Evolutionary conservation across 2,329 filamentous ascomycete species (phyloP).

Genomic region (Dactylellina sp.): DNA sequence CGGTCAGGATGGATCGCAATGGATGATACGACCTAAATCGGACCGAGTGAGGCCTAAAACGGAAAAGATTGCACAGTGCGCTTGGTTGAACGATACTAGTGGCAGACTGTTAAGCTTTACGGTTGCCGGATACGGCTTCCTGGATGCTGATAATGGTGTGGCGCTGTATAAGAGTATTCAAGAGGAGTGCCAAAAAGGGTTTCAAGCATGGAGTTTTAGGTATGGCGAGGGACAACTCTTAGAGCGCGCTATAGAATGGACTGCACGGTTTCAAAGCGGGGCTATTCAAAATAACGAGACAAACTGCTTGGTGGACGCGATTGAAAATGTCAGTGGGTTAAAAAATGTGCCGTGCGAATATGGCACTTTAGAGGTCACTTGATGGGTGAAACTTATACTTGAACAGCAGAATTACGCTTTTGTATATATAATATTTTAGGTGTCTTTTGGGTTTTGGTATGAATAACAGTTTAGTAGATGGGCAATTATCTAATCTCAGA

Average conservation of each 20-base stretch:
- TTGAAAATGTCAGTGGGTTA: slow-evolving; percentile 34
- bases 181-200: slow-evolving; percentile 12
- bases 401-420: too few relatives aligned
- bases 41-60: slow-evolving; percentile 11
- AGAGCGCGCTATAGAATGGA: slow-evolving; percentile 23
- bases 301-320: slow-evolving; percentile 10
- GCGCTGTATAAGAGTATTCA: slow-evolving; percentile 25
- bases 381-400: neutral
- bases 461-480: too few relatives aligned
- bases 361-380: neutral
- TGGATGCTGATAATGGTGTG: slow-evolving; percentile 37
- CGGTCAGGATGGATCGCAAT: slow-evolving; percentile 17
- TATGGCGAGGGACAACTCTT: neutral
- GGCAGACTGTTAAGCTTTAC: neutral
- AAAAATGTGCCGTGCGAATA: slow-evolving; percentile 5
- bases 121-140: slow-evolving; percentile 38
- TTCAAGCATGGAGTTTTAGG: slow-evolving; percentile 20
- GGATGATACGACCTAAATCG: slow-evolving; percentile 31
- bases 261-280: neutral
- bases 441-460: too few relatives aligned
- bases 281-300: neutral
- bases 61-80: slow-evolving; percentile 6
- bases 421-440: too few relatives aligned
- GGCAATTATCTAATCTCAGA: too few relatives aligned
- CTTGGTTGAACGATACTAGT: neutral